These are phyloP conservation scores for Microglena sp. DNA, from an alignment of 139 green algal genomes.

Conservation along the genomic window DNA sequence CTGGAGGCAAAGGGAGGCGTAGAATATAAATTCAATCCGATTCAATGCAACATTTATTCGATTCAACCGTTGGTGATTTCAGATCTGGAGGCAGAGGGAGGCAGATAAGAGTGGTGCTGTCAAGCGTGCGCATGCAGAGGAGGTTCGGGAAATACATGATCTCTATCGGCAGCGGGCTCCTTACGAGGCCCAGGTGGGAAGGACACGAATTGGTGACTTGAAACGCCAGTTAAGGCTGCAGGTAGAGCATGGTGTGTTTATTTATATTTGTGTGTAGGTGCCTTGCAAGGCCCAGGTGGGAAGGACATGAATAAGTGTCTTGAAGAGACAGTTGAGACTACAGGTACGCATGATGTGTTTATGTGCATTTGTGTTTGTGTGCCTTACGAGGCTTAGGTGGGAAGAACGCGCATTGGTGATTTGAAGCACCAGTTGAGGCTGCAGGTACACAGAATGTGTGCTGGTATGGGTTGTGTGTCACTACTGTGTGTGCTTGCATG, in stretches of 20 bases:
- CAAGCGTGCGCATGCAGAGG: background rate
- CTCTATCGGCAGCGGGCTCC: conserved; percentile 22
- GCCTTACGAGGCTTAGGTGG: no score
- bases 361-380: background rate
- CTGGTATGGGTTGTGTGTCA: background rate
- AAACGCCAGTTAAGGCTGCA: conserved; percentile 21
- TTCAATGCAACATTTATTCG: no score
- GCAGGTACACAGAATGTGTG: background rate
- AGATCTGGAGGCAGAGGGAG: conserved; percentile 16
- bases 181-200: conserved; percentile 16
- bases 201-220: conserved; percentile 11
- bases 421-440: background rate
- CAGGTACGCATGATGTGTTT: background rate
- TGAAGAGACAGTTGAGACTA: background rate
- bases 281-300: no score
- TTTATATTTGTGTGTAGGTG: no score
- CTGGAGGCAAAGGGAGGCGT: no score
- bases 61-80: no score
- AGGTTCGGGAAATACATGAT: conserved; percentile 13
- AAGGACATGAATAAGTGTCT: background rate
- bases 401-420: background rate
- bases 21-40: no score
- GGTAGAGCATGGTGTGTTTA: background rate
- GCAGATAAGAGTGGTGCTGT: background rate
- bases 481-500: background rate